Evolutionary conservation across 2,329 filamentous ascomycete genomes (phyloP), one percentile per base, ranked within the genome.

Genomic region (Neonectria neomacrospora): DNA sequence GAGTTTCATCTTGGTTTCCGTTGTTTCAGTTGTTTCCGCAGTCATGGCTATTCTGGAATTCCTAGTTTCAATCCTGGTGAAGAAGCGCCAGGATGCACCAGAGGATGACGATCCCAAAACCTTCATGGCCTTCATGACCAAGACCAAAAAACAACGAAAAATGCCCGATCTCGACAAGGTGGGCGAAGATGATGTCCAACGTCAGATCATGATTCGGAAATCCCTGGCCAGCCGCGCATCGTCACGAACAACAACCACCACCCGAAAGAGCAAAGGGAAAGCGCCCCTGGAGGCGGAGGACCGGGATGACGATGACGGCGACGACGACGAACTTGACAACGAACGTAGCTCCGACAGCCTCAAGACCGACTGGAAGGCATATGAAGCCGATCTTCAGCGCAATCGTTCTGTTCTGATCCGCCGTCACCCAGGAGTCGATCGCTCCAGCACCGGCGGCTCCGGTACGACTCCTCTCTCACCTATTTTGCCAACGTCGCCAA

Each of bases 201-300:
- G 81, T 12, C 67, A 71, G 30, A 74, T 71, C 48, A 80, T 83
- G 68, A 83, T 83, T 61, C 77, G 78, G 54, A 83, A 83, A 69
- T 82, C 80, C 2, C 71, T 83, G 9, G 75, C 77, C 59, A 73
- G 71, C 39, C 75, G 76, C 22, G 47, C 70, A 4, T 73, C 74
- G 12, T 72, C 71, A 22, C 45, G 55, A 37, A 63, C 65, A 28
- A 67, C 64, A 11, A 59, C 50, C 28, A 67, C 65, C 8, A 59
- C 50, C 37, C 59, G 64, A 34, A 30, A n/a, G 28, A 47, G 32
- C 41, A 61, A 55, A 16, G 58, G 34, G 34, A 42, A 22, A 30
- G 54, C 32, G 18, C 52, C 53, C 10, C 12, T 37, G 16, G 58
- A 59, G 28, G 26, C 39, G 9, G 66, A 67, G 16, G 50, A 45